Base-by-base conservation (phyloP, 768 basidiomycete genomes). In the Lentinula sp. region DNA sequence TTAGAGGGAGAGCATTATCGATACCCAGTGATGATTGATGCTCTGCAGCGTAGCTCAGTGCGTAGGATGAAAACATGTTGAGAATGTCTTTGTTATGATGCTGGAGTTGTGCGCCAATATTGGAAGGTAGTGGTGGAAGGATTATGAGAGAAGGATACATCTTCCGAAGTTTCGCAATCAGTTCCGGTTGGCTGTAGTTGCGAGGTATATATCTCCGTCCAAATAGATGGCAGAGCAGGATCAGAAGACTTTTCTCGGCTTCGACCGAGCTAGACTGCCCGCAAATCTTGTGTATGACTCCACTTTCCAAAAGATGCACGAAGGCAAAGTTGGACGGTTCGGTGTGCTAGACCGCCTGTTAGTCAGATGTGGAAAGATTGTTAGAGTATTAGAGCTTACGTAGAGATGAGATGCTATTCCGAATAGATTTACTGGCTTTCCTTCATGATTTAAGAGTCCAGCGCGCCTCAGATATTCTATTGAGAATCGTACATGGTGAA, bases 321-420 rank as follows among this genome's bases (percentile, higher is more conserved):
- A 89, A 70, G 0, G 88, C 87, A 42, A 90, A 76, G 70, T 89
- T 89, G 72, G 80, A 82, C 1, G 88, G 88, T 68, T 90, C 87
- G 1, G 83, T 82, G 65, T 86, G 84, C 75, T 78, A 61, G 21
- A 61, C 37, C 15, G 65, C n/a, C 43, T 34, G 49, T 31, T 34
- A 39, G n/a, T 48, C 23, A 55, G 37, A 46, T 32, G 59, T 23
- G 49, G 40, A 21, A n/a, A 51, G 31, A n/a, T 4, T 40, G 6
- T 46, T 11, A 7, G 45, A 43, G 31, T 32, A 39, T n/a, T 7
- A 15, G 51, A 6, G 67, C 75, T 62, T 62, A 76, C 76, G 51
- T 84, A 84, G 34, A 86, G 72, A 62, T 82, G 84, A 1, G 82
- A 74, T 0, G 81, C 80, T 10, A 85, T 72, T 0, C 76, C 80